Evolutionary conservation across 495 filamentous ascomycete genomes (phyloP), one percentile per base, ranked within the genome.

Genomic region (Penicillium canariense): DNA sequence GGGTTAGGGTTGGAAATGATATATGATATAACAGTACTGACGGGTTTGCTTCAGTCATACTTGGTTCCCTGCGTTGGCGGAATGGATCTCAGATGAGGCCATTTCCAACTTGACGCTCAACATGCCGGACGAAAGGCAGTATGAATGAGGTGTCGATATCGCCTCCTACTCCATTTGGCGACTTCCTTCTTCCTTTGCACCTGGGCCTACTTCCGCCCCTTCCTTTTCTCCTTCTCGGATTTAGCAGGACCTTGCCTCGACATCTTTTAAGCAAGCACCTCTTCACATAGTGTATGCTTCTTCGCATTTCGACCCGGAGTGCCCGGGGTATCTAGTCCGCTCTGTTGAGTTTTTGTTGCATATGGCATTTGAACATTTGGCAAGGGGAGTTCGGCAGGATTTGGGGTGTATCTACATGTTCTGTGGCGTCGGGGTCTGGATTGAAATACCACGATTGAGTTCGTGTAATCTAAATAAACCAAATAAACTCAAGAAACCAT

Each of bases 31-130:
- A 34, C 23, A 14, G 47, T 48, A 48, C 58, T 66, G 39, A 67
- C 50, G n/a, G n/a, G n/a, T 8, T 18, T 23, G 18, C 9, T 26
- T 38, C 17, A 75, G 70, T 54, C 66, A 74, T 52, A 72, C 68
- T 18, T 76, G 68, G 68, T 45, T 62, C 46, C 55, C 69, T 2
- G 47, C 59, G 7, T 20, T 62, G 14, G 59, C 60, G 31, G 63
- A 76, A 56, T 76, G 72, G 72, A 51, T 74, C 7, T 40, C 61
- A 2, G 68, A 72, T 47, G 55, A 68, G 43, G 45, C 42, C 6
- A 27, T 63, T 15, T 51, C 55, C 4, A 55, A 54, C n/a, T 26
- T 60, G 20, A 54, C 45, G 1, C 35, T 42, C 17, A 34, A 54
- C n/a, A 3, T 47, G 28, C 46, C 48, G 11, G 62, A 56, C n/a